These are phyloP conservation scores for Aspergillus haitiensis DNA, from an alignment of 495 filamentous ascomycete genomes.

Conservation along the genomic window DNA sequence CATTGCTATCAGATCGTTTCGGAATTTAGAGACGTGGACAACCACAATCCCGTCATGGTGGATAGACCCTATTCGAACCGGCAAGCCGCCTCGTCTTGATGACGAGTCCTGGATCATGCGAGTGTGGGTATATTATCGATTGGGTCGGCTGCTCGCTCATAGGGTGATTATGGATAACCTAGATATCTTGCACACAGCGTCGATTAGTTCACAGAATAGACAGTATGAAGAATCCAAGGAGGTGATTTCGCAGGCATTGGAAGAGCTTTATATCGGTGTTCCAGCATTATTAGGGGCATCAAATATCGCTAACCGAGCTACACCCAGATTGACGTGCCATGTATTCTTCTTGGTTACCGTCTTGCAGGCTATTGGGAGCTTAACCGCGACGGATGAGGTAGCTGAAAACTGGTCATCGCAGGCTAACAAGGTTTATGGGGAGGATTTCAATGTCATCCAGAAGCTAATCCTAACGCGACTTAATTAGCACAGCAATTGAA, in stretches of 20 bases:
- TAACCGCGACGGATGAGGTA: background rate
- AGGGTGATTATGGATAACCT: background rate
- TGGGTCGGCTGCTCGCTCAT: background rate
- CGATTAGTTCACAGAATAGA: background rate
- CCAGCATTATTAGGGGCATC: background rate
- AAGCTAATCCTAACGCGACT: background rate
- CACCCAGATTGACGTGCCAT: background rate
- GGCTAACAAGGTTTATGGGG: background rate
- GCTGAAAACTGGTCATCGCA: background rate
- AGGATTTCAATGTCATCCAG: background rate
- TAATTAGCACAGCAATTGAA: background rate
- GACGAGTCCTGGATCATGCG: conserved; percentile 1
- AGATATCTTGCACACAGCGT: background rate
- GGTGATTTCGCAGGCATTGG: background rate
- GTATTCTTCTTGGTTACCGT: background rate
- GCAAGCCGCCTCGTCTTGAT: background rate
- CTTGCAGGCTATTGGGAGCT: background rate
- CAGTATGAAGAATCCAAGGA: background rate
- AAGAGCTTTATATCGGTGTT: background rate
- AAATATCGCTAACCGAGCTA: background rate
- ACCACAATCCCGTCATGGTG: background rate
- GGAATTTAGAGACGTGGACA: background rate
- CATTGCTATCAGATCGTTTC: background rate
- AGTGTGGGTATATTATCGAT: background rate
- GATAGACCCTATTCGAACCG: background rate